Evolutionary conservation across 2,329 filamentous ascomycete species (phyloP).

Genomic region (Trichoderma gracile): DNA sequence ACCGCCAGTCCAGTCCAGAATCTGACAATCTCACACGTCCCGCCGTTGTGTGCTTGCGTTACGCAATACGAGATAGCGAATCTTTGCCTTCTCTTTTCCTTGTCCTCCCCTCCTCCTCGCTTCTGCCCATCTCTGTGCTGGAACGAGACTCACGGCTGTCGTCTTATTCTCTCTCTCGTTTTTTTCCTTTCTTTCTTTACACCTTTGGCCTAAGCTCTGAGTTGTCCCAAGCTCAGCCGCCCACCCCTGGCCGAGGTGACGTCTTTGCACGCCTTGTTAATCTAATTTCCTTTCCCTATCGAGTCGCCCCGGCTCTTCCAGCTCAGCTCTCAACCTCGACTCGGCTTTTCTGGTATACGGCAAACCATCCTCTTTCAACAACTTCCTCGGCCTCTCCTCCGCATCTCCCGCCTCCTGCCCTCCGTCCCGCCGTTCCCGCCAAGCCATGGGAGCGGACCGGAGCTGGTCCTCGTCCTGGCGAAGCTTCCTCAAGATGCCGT

Average conservation of each 20-base stretch:
- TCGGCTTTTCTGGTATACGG: neutral
- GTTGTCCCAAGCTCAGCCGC: neutral
- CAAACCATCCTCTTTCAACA: no score
- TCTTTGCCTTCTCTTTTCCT: neutral
- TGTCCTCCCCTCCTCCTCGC: conserved; percentile 16
- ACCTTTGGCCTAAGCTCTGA: neutral
- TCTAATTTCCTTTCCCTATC: conserved; percentile 6
- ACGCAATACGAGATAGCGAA: conserved; percentile 22
- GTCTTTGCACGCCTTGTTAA: neutral
- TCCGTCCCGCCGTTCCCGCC: conserved; percentile 1
- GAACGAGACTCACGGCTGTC: neutral
- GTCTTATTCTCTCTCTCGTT: neutral
- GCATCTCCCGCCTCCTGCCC: no score
- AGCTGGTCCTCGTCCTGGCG: conserved; percentile 24
- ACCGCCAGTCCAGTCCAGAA: neutral
- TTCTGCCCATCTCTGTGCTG: neutral
- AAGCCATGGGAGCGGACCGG: conserved; percentile 28
- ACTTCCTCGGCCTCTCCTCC: neutral
- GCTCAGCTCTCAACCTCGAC: neutral
- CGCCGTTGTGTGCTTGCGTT: conserved; percentile 3
- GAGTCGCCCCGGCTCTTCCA: no score
- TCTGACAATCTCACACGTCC: conserved; percentile 5
- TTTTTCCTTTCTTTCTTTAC: neutral
- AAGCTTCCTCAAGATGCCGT: conserved; percentile 26
- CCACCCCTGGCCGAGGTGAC: conserved; percentile 2